Percentiles rank a stretch among this genome's conserved stretches.
Conservation (phyloP, 371 early-diverging fungal species). For the Mucor ambiguus region DNA sequence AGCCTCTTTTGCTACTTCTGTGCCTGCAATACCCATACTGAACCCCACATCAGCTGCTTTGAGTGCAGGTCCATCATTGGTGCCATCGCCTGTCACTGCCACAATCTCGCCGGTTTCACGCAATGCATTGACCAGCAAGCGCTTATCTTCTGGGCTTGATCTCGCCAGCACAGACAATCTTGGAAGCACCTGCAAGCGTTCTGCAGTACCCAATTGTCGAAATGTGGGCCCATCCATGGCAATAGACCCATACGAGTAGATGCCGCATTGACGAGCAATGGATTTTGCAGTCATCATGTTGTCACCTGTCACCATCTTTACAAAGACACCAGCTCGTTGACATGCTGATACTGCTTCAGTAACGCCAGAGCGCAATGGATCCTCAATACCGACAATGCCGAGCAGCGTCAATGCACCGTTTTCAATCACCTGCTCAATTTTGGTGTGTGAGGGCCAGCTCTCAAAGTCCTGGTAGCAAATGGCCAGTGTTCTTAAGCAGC, state of each 20-base stretch:
- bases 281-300: constrained; percentile 74
- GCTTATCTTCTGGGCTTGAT: constrained; percentile 79
- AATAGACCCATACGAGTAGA: constrained; percentile 59
- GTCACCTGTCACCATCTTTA: constrained; percentile 90
- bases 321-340: constrained; percentile 76
- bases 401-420: constrained; percentile 53
- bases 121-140: constrained; percentile 66
- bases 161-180: constrained; percentile 74
- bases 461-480: constrained; percentile 75
- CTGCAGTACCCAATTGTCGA: constrained; percentile 53
- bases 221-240: constrained; percentile 75
- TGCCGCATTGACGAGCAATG: constrained; percentile 74
- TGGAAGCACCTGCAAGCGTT: constrained; percentile 60
- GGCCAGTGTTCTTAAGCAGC: constrained; percentile 70
- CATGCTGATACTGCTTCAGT: constrained; percentile 66
- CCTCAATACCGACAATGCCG: constrained; percentile 74
- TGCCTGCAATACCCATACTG: constrained; percentile 82
- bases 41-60: constrained; percentile 84
- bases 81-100: constrained; percentile 86
- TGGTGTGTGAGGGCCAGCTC: constrained; percentile 49
- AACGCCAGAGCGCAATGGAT: constrained; percentile 74
- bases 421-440: constrained; percentile 46
- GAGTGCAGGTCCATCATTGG: constrained; percentile 78
- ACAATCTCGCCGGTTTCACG: constrained; percentile 69
- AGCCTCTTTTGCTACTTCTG: constrained; percentile 84